Conservation (phyloP, 345 rosid genomes). For the Carallia pectinifolia region DNA sequence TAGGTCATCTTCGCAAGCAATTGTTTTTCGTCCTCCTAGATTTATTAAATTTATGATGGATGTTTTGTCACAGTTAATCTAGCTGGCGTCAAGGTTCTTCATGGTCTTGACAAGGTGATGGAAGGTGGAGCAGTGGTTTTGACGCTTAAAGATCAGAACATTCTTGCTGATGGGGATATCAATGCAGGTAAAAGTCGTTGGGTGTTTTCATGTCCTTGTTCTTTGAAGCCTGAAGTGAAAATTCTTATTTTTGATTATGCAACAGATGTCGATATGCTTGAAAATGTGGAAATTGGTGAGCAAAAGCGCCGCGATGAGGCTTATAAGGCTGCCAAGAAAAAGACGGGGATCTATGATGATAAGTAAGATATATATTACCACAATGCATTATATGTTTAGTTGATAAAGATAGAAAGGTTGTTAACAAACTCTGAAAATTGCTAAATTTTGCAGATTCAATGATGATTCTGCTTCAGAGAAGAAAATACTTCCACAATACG, state of each 20-base stretch:
- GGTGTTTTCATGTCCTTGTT: conserved; percentile 5
- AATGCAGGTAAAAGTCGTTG: conserved; percentile 64
- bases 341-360: conserved; percentile 71
- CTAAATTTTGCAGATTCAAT: conserved; percentile 57
- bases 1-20: no score
- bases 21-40: no score
- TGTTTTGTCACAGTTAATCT: conserved; percentile 56
- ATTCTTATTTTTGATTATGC: conserved; percentile 32
- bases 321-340: conserved; percentile 88
- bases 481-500: conserved; percentile 95
- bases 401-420: neutral
- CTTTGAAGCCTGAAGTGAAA: conserved; percentile 18
- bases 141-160: conserved; percentile 88
- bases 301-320: conserved; percentile 88
- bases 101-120: conserved; percentile 89
- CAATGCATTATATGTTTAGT: conserved; percentile 1
- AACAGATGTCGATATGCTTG: conserved; percentile 93
- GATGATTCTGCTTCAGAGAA: conserved; percentile 71
- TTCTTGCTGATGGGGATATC: conserved; percentile 78
- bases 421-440: conserved; percentile 11
- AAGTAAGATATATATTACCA: conserved; percentile 50
- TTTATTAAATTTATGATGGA: conserved; percentile 15
- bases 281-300: conserved; percentile 97
- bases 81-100: conserved; percentile 81
- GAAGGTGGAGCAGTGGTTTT: conserved; percentile 96